A percentile compares a stretch with the other conserved stretches of the same genome.
Conservation (phyloP, 176 grass and related monocot species). For the Carex scoparia region DNA sequence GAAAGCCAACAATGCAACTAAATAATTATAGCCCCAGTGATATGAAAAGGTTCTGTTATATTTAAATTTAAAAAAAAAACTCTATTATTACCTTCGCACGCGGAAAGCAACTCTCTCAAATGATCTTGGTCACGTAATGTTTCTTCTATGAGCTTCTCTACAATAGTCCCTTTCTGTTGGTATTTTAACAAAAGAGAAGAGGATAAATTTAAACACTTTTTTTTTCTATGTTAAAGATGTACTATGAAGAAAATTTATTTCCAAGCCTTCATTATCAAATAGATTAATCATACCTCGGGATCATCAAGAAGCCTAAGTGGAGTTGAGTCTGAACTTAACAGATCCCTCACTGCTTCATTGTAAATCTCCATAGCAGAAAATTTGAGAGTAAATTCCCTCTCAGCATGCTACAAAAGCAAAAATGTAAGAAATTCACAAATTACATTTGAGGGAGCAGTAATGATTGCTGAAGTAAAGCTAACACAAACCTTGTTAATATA, state of each 20-base stretch:
- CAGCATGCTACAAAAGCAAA: conserved; percentile 49
- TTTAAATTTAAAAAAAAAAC: neutral
- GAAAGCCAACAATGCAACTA: conserved; percentile 4
- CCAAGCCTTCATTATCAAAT: neutral
- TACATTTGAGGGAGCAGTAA: neutral
- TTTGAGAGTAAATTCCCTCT: conserved; percentile 68
- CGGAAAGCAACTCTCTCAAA: conserved; percentile 71
- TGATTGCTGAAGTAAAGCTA: neutral
- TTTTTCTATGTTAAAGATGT: neutral
- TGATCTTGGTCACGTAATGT: conserved; percentile 65
- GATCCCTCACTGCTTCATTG: conserved; percentile 86
- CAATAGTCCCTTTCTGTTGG: conserved; percentile 79
- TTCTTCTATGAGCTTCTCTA: conserved; percentile 81
- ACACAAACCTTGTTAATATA: conserved; percentile 58
- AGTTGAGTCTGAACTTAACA: conserved; percentile 47
- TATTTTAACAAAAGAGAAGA: conserved; percentile 4
- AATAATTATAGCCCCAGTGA: neutral
- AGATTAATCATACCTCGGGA: conserved; percentile 55
- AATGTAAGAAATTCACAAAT: neutral
- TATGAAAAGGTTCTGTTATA: neutral
- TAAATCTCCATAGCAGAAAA: conserved; percentile 98
- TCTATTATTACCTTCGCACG: conserved; percentile 54
- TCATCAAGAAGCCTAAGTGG: conserved; percentile 86
- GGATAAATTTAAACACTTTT: neutral
- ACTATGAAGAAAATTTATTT: neutral